Evolutionary conservation across 176 grass and related monocot genomes (phyloP).

Genomic region (Aegilops tauschii): DNA sequence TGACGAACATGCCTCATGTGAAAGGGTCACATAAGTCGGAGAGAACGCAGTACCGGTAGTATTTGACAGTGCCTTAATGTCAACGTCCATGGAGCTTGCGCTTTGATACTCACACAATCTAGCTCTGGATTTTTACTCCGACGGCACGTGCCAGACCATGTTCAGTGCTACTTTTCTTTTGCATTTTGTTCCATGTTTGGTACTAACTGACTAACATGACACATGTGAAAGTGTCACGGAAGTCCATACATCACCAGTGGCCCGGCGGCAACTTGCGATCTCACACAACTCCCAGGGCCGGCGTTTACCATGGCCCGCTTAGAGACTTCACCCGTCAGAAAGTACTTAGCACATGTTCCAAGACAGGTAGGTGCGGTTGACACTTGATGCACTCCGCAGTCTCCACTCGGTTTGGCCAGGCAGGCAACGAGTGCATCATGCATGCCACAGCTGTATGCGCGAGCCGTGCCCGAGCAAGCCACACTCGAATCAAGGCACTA

Average conservation of each 20-base stretch:
- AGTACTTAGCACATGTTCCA: neutral
- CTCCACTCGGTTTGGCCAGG: conserved; percentile 15
- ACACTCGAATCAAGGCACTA: neutral
- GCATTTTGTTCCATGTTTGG: too few relatives aligned
- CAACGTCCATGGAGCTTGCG: neutral
- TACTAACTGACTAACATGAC: neutral
- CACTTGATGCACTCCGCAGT: neutral
- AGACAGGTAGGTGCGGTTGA: neutral
- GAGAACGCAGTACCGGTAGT: too few relatives aligned
- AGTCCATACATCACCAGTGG: neutral
- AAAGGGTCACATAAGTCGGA: neutral
- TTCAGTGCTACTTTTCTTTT: too few relatives aligned
- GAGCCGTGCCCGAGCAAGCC: neutral
- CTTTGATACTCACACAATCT: neutral
- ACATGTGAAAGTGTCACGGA: neutral
- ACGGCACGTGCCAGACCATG: too few relatives aligned
- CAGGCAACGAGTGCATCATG: neutral
- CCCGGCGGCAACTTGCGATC: neutral
- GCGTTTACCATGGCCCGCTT: conserved; percentile 5
- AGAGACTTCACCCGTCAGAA: too few relatives aligned
- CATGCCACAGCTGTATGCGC: conserved; percentile 15
- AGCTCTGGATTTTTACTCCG: neutral
- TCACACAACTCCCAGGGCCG: neutral
- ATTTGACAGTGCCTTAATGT: neutral
- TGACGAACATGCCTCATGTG: neutral